phyloP scores from a whole-genome alignment of 2,329 filamentous ascomycete species.

The Onygenales sp. region DNA sequence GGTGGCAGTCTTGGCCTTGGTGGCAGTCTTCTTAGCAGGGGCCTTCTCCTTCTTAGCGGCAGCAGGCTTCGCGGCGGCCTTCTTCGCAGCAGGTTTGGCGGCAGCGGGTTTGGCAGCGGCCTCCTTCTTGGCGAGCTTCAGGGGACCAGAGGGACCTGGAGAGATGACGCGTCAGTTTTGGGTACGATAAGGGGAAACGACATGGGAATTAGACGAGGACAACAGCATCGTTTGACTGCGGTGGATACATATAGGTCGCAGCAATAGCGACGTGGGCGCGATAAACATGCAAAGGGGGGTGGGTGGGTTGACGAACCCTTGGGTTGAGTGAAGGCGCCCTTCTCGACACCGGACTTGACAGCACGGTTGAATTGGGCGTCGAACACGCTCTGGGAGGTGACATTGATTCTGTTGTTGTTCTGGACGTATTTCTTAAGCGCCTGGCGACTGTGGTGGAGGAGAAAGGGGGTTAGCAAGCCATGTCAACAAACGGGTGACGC shows the following conservation, averaged over 20 bases:
- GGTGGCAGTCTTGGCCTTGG: conserved; percentile 33
- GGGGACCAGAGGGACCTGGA: conserved; percentile 70
- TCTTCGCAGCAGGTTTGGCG: conserved; percentile 25
- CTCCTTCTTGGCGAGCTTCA: conserved; percentile 84
- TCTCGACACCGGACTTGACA: conserved; percentile 71
- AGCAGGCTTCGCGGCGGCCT: conserved; percentile 18
- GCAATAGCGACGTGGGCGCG: neutral
- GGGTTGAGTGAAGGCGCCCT: conserved; percentile 77
- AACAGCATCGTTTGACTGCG: neutral
- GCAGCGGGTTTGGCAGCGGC: conserved; percentile 30
- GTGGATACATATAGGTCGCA: neutral
- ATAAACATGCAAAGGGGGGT: neutral
- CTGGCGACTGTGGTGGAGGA: conserved; percentile 46
- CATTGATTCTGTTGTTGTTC: conserved; percentile 55
- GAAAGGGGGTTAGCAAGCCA: neutral
- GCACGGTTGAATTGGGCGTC: conserved; percentile 79
- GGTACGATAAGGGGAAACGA: conserved; percentile 2
- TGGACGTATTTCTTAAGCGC: conserved; percentile 67
- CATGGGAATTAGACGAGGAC: conserved; percentile 2
- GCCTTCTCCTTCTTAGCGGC: conserved; percentile 21
- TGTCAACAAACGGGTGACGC: neutral
- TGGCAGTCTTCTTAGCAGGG: conserved; percentile 15
- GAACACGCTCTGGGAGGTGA: conserved; percentile 48
- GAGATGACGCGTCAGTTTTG: conserved; percentile 20
- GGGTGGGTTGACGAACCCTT: conserved; percentile 57